Evolutionary conservation across 2,329 filamentous ascomycete species (phyloP).

Genomic region (Diplocarpon rosae): DNA sequence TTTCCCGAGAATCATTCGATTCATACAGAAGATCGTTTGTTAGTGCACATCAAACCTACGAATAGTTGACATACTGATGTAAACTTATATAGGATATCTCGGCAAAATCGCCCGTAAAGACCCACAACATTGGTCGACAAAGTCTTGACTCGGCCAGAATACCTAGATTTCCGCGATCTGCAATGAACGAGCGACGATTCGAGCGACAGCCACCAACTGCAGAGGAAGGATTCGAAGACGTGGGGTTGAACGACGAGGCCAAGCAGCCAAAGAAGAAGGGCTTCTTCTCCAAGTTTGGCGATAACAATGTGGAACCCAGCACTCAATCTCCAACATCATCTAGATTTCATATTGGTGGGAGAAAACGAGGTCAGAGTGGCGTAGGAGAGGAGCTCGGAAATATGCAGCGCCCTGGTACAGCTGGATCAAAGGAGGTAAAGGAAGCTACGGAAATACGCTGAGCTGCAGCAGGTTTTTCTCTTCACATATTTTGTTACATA

Average conservation of each 20-base stretch:
- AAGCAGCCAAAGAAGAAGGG: conserved; percentile 53
- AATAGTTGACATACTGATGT: conserved; percentile 4
- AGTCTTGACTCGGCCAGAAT: conserved; percentile 69
- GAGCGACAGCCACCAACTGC: conserved; percentile 52
- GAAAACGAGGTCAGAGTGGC: conserved; percentile 61
- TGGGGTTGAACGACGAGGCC: conserved; percentile 69
- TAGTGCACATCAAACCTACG: conserved; percentile 29
- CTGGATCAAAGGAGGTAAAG: conserved; percentile 16
- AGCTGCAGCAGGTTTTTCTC: neutral
- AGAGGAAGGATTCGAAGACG: conserved; percentile 81
- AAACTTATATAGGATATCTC: conserved; percentile 76
- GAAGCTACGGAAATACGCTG: conserved; percentile 24
- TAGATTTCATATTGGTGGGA: conserved; percentile 56
- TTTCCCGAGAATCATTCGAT: conserved; percentile 93
- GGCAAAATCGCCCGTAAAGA: conserved; percentile 65
- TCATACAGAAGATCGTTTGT: conserved; percentile 94
- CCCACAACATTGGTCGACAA: conserved; percentile 54
- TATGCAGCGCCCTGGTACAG: conserved; percentile 33
- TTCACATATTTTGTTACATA: conserved; percentile 3
- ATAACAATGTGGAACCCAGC: conserved; percentile 28
- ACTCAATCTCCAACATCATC: conserved; percentile 36
- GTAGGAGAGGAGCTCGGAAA: conserved; percentile 60
- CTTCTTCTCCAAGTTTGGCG: conserved; percentile 73
- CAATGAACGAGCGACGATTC: conserved; percentile 45
- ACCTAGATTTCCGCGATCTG: conserved; percentile 50